Evolutionary conservation across 1,284 basidiomycete species (phyloP).

Genomic region (Rhodotorula sp.): DNA sequence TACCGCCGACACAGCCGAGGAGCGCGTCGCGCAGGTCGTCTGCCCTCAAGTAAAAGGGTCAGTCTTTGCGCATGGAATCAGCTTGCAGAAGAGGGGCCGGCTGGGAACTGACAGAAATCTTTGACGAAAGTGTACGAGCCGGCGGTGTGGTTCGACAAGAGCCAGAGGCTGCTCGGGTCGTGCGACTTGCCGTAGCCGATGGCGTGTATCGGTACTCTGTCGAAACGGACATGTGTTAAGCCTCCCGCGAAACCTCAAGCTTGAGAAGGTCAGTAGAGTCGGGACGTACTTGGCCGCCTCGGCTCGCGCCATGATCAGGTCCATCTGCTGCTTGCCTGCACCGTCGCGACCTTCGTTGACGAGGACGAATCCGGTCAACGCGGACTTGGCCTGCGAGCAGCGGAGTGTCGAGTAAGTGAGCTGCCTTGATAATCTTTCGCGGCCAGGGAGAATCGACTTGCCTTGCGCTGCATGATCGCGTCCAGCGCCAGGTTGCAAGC

Average conservation of each 20-base stretch:
- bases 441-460: not conserved
- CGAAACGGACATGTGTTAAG: constrained; percentile 1
- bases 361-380: constrained; percentile 83
- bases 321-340: constrained; percentile 96
- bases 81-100: not conserved
- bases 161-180: constrained; percentile 96
- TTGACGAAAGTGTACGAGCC: constrained; percentile 97
- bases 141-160: constrained; percentile 93
- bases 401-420: not conserved
- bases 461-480: constrained; percentile 84
- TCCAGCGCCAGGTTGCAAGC: constrained; percentile 86
- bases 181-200: constrained; percentile 95
- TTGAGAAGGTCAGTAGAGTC: constrained; percentile 3
- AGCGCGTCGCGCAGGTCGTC: constrained; percentile 81
- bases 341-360: constrained; percentile 87
- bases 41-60: not conserved
- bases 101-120: constrained; percentile 63
- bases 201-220: constrained; percentile 81
- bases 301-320: constrained; percentile 88
- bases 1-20: constrained; percentile 86
- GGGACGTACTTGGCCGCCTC: constrained; percentile 74
- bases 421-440: too few relatives aligned
- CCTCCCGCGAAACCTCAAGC: not conserved
- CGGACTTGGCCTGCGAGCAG: constrained; percentile 62
- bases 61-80: not conserved